These are phyloP conservation scores for Pittosporum tobira DNA, from an alignment of 129 eudicot species.

Conservation along the genomic window DNA sequence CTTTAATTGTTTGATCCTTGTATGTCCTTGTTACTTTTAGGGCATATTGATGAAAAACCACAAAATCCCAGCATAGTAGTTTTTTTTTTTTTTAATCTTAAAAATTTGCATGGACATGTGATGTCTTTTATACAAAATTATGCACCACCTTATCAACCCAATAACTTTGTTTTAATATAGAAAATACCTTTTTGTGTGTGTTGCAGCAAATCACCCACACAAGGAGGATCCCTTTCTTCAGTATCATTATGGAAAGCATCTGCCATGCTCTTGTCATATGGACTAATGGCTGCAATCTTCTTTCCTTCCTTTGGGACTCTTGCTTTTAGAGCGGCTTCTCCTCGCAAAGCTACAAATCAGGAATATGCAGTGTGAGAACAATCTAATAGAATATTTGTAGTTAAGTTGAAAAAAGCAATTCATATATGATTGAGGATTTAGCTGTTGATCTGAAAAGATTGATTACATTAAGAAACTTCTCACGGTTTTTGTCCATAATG, in stretches of 20 bases:
- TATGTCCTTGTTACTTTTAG: background rate
- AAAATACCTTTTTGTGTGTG: slow-evolving; percentile 54
- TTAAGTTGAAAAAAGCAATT: background rate
- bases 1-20: background rate
- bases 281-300: slow-evolving; percentile 72
- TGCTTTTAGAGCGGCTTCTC: slow-evolving; percentile 71
- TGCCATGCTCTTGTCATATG: slow-evolving; percentile 55
- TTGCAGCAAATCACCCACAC: slow-evolving; percentile 64
- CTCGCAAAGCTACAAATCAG: slow-evolving; percentile 52
- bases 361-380: background rate
- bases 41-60: background rate
- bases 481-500: background rate
- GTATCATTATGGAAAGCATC: slow-evolving; percentile 29
- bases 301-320: slow-evolving; percentile 65
- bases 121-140: background rate
- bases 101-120: background rate
- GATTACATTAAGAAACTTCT: background rate
- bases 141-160: background rate
- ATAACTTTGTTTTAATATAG: background rate
- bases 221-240: slow-evolving; percentile 49
- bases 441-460: background rate
- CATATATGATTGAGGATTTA: background rate
- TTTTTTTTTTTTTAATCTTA: too few relatives aligned
- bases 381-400: background rate
- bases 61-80: background rate